Conservation (phyloP, 1,139 yeast species). For the Pichia cactophila region DNA sequence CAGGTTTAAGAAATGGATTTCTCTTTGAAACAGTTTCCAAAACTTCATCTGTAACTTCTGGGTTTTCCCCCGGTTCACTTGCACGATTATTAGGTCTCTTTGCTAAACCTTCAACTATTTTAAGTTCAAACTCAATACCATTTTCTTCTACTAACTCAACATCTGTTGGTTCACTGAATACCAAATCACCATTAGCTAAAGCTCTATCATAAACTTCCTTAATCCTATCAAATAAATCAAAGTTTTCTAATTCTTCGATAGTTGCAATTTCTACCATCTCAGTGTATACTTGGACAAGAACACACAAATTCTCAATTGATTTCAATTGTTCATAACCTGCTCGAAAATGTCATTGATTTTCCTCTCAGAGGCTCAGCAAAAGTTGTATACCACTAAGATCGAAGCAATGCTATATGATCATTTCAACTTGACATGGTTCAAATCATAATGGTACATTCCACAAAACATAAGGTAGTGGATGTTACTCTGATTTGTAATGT, state of each 20-base stretch:
- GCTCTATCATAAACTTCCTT: constrained; percentile 19
- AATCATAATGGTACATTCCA: no score
- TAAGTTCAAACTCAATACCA: constrained; percentile 23
- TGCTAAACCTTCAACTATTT: constrained; percentile 25
- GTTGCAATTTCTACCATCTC: constrained; percentile 10
- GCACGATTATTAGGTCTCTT: constrained; percentile 29
- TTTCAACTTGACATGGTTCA: no score
- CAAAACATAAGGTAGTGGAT: no score
- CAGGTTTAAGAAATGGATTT: constrained; percentile 79
- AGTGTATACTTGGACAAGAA: no score
- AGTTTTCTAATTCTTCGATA: constrained; percentile 17
- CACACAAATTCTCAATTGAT: no score
- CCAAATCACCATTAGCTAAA: constrained; percentile 18
- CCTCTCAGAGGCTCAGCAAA: no score
- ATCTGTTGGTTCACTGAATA: constrained; percentile 18
- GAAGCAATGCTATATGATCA: no score
- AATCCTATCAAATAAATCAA: constrained; percentile 15
- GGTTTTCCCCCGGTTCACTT: constrained; percentile 22
- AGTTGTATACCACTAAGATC: no score
- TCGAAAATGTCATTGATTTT: no score
- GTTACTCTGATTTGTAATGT: no score
- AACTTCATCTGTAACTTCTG: constrained; percentile 29
- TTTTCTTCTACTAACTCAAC: constrained; percentile 21
- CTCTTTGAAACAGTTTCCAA: constrained; percentile 28
- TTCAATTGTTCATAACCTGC: no score